Evolutionary conservation across 2,329 filamentous ascomycete genomes (phyloP), one percentile per base, ranked within the genome.

Genomic region (Cladosporium sp.): DNA sequence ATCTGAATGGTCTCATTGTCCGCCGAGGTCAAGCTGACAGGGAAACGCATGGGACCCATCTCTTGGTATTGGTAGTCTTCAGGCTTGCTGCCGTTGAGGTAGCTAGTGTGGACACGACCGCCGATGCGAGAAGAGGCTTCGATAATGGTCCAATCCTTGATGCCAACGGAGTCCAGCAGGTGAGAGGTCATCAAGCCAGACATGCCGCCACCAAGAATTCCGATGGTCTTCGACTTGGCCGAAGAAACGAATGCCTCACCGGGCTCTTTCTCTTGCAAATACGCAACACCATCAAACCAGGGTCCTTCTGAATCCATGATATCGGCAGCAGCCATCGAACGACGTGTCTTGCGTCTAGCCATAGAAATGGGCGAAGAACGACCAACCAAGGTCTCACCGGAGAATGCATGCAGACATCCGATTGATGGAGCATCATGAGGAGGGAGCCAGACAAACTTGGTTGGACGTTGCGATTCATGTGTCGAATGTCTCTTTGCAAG

Each of bases 11-110:
- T 86, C 65, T 82, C 76, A 62, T 85, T 84, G 28, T 75, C 75
- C 2, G 78, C 68, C 62, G 82, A 78, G 1, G 69, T 74, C 15
- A 78, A 71, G 2, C 76, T 78, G 15, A 82, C 75, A 0, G 86
- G 85, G 63, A 88, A 84, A 2, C 85, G 75, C 84, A 88, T 88
- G 0, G 84, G 83, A 0, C 86, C 86, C 82, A 82, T 81, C 67
- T 88, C 86, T 65, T 88, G 84, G 68, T 88, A 88, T 19, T 85
- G 84, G 66, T 88, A 88, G 61, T 87, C 78, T 19, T 81, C 80
- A 0, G 84, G 82, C 0, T 77, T 79, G 4, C 80, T 82, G 3
- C 80, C 82, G 2, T 80, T 79, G 1, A 88, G 77, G 57, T 88
- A 88, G 57, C 79, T 79, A 1, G 86, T 88, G 59, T 83, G 83